A percentile compares a stretch with the other conserved stretches of the same genome.
Evolutionary conservation across 139 green algal species (phyloP).

Genomic region (Coelastrella sp.): DNA sequence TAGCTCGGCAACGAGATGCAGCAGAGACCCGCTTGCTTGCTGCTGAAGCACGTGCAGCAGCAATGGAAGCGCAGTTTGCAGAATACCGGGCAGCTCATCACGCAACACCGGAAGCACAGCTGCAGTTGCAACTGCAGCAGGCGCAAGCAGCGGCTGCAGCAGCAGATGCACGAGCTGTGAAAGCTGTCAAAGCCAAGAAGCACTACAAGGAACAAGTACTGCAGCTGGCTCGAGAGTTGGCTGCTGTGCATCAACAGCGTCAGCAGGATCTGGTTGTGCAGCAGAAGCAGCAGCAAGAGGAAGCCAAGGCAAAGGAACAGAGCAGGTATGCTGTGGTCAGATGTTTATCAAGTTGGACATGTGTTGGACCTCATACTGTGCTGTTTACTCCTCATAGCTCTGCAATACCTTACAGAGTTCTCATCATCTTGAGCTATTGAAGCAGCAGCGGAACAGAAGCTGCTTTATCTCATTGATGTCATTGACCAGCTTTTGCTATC

Average conservation of each 20-base stretch:
- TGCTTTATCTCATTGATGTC: too few species aligned
- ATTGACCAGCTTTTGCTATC: too few species aligned
- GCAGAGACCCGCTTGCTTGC: constrained; percentile 60
- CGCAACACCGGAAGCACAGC: constrained; percentile 56
- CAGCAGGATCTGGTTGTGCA: constrained; percentile 32
- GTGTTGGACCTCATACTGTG: too few species aligned
- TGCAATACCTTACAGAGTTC: too few species aligned
- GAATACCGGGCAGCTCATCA: constrained; percentile 46
- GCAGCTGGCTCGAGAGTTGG: constrained; percentile 54
- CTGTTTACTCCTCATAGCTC: too few species aligned
- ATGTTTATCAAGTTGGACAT: too few species aligned
- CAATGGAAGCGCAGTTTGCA: constrained; percentile 45
- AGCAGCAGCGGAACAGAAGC: too few species aligned
- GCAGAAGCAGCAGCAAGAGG: constrained; percentile 30
- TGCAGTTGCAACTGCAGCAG: constrained; percentile 60
- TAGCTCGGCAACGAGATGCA: constrained; percentile 55
- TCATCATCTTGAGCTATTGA: too few species aligned
- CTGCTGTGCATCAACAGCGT: constrained; percentile 47
- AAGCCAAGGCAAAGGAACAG: constrained; percentile 27
- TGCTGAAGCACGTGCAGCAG: constrained; percentile 57
- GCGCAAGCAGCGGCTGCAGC: constrained; percentile 48
- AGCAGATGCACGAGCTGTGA: constrained; percentile 42
- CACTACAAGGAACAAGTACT: constrained; percentile 68
- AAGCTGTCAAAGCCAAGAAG: constrained; percentile 49
- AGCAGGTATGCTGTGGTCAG: constrained; percentile 19